Evolutionary conservation across 495 filamentous ascomycete species (phyloP).

Genomic region (Aspergillus taichungensis): DNA sequence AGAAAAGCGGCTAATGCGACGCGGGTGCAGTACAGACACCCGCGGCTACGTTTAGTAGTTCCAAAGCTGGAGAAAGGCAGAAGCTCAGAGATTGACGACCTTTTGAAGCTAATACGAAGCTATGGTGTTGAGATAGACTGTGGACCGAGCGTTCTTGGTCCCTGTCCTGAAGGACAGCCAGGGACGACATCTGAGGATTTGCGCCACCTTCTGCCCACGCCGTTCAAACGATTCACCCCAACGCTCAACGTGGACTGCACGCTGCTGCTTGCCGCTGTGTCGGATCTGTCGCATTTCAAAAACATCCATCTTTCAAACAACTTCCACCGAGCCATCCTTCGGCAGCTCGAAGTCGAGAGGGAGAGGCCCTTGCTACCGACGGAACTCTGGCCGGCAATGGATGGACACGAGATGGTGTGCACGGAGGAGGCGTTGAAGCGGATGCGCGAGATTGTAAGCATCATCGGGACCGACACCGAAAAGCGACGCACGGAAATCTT

Average conservation of each 20-base stretch:
- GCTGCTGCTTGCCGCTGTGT: conserved; percentile 59
- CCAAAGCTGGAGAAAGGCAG: conserved; percentile 45
- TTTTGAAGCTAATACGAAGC: conserved; percentile 48
- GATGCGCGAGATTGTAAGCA: conserved; percentile 59
- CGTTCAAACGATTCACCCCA: conserved; percentile 44
- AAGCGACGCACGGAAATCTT: conserved; percentile 46
- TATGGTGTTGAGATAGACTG: conserved; percentile 48
- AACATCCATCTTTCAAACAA: conserved; percentile 24
- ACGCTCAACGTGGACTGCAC: conserved; percentile 68
- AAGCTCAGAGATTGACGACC: conserved; percentile 43
- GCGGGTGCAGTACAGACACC: conserved; percentile 48
- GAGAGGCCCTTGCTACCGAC: conserved; percentile 49
- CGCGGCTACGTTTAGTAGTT: conserved; percentile 51
- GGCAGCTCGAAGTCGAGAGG: conserved; percentile 59
- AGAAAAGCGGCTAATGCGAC: conserved; percentile 43
- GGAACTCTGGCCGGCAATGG: conserved; percentile 56
- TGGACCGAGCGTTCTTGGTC: conserved; percentile 17
- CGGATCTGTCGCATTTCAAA: conserved; percentile 58
- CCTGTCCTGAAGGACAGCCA: conserved; percentile 3
- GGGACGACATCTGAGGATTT: conserved; percentile 21
- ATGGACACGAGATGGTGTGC: conserved; percentile 45
- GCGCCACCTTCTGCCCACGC: conserved; percentile 42
- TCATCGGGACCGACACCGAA: conserved; percentile 57
- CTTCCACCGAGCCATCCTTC: conserved; percentile 47
- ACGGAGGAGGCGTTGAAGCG: conserved; percentile 52